A percentile compares a stretch with the other conserved stretches of the same genome.
Evolutionary conservation across 2,329 filamentous ascomycete species (phyloP).

Genomic region (Drechslera avenae): DNA sequence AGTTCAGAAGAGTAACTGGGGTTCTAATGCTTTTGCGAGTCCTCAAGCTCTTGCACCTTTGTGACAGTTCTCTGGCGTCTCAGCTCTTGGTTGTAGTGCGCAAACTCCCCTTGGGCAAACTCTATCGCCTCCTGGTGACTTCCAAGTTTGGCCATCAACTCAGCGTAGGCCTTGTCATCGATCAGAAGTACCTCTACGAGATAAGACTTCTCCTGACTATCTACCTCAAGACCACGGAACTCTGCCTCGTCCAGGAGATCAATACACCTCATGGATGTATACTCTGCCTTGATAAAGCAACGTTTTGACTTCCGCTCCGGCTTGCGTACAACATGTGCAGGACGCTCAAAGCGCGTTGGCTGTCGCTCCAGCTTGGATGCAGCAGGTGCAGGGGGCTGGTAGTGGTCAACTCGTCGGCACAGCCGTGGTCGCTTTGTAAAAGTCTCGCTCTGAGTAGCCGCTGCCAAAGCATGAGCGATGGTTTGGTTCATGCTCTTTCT

Average conservation of each 20-base stretch:
- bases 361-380: neutral
- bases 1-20: neutral
- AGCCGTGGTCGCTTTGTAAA: too few relatives aligned
- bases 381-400: neutral
- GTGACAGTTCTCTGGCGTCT: neutral
- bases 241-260: conserved; percentile 1
- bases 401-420: too few relatives aligned
- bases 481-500: too few relatives aligned
- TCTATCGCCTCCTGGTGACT: neutral
- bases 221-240: neutral
- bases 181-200: neutral
- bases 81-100: neutral
- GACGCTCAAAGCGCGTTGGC: neutral
- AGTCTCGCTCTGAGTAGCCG: too few relatives aligned
- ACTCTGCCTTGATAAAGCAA: neutral
- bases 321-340: neutral
- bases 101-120: neutral
- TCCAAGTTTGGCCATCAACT: neutral
- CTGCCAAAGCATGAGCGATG: too few relatives aligned
- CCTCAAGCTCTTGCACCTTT: neutral
- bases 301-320: neutral
- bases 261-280: neutral
- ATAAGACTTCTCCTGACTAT: neutral
- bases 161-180: neutral
- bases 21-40: neutral